Base-by-base conservation (phyloP, 78 protist species). In the Dictyostelium firmibasis region DNA sequence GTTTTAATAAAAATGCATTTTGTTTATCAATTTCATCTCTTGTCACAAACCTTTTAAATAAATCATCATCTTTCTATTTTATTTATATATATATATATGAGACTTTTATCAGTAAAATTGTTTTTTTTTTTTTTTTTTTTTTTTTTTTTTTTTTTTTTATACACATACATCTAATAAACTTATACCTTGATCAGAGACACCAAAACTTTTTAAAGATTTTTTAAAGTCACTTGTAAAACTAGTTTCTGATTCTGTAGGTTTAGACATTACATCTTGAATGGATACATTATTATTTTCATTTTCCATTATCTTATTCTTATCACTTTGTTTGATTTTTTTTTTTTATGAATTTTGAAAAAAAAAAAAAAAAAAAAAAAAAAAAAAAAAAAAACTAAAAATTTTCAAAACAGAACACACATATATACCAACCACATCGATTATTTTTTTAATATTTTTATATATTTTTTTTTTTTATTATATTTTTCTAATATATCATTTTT, bases 1-100 rank as follows among this genome's bases (percentile, higher is more conserved):
- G 85, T 53, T 47, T 79, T 38, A 16, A 38, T 16, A 79, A 13
- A 29, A 79, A 79, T 47, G 50, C 38, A 33, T 79, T 79, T 9
- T 79, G 85, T 47, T 79, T 79, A 11, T 79, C 69, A 29, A 79
- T 79, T 47, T 79, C 85, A n/a, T 79, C 72, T 47, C 38, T 47
- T 20, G 85, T 47, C 29, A 47, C 70, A 29, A 20, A 13, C 50
- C 41, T 18, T 29, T 53, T 79, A 47, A 27, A 41, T n/a, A 79
- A 50, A 79, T 33, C 50, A 8, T 47, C 44, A 27, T 79, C 85
- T 25, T 79, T 47, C 79, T 72, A 14, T 31, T 31, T 11, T 75
- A 31, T 3, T 36, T 20, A 18, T 75, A 20, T 20, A 20, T 75
- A 13, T 20, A 75, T 11, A 41, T 36, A 5, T 75, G 35, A 36